Evolutionary conservation across 768 basidiomycete species (phyloP), one percentile per base, ranked within the genome.

Genomic region (Calocybe gangraenosa): DNA sequence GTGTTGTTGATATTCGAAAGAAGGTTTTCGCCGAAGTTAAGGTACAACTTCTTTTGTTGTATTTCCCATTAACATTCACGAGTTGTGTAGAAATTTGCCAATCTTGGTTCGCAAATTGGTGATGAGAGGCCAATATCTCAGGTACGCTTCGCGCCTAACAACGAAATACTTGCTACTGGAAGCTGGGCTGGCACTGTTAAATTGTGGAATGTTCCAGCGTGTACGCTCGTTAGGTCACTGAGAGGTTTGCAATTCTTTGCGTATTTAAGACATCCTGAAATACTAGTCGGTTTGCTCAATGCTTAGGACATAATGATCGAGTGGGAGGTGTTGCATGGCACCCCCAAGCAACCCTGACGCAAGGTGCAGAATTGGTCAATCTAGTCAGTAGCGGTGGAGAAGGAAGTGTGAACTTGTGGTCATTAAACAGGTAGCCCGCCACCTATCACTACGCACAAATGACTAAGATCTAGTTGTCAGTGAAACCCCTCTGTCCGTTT

Each of bases 261-360:
- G n/a, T n/a, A n/a, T n/a, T n/a, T n/a, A n/a, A n/a, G n/a, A n/a
- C n/a, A n/a, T n/a, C n/a, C n/a, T n/a, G n/a, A n/a, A n/a, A n/a
- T n/a, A n/a, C n/a, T n/a, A n/a, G n/a, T n/a, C n/a, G n/a, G n/a
- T n/a, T n/a, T n/a, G n/a, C n/a, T n/a, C n/a, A n/a, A n/a, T n/a
- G n/a, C 15, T 5, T 52, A 91, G 92, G 90, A 6, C 94, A 97
- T 57, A 78, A 73, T 30, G 95, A 98, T 58, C 83, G 87, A 41
- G 84, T 98, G 21, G 92, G 96, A 40, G 96, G 96, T 15, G 84
- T 97, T 36, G 93, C 94, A 31, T 99, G 96, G 96, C 94, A 99
- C 70, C 96, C 96, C 1, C 71, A 83, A 57, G 94, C 95, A 14
- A 96, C 94, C 0, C 58, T 94, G 11, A 63, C 83, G 39, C 80